phyloP scores from a whole-genome alignment of 1,139 yeast species.

The Pneumocystis sp. region DNA sequence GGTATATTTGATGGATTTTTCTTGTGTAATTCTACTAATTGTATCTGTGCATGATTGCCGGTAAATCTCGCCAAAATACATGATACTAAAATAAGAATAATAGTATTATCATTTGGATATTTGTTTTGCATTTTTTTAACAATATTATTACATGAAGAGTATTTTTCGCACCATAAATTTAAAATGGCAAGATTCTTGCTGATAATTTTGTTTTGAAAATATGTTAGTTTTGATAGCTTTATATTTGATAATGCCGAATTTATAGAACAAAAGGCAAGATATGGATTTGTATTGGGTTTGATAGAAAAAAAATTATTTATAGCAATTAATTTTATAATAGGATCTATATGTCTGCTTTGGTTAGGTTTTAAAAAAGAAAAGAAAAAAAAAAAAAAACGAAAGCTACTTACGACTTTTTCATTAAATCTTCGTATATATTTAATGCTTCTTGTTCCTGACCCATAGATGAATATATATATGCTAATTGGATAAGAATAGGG shows the following conservation, averaged over 20 bases:
- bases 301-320: conserved; percentile 5
- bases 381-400: not conserved
- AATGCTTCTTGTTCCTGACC: conserved; percentile 34
- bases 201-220: not conserved
- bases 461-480: conserved; percentile 42
- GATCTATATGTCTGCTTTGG: not conserved
- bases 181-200: not conserved
- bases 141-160: not conserved
- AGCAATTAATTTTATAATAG: not conserved
- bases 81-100: conserved; percentile 2
- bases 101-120: not conserved
- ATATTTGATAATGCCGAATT: not conserved
- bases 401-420: not conserved
- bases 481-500: conserved; percentile 55
- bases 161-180: not conserved
- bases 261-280: not conserved
- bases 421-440: conserved; percentile 1
- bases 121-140: not conserved
- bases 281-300: conserved; percentile 2
- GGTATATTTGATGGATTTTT: conserved; percentile 16
- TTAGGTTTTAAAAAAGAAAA: conserved; percentile 1
- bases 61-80: conserved; percentile 4
- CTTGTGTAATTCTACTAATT: conserved; percentile 11
- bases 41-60: conserved; percentile 3
- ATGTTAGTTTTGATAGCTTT: not conserved